phyloP scores from a whole-genome alignment of 192 early-diverging fungal species.

The Helicostylum pulchrum region DNA sequence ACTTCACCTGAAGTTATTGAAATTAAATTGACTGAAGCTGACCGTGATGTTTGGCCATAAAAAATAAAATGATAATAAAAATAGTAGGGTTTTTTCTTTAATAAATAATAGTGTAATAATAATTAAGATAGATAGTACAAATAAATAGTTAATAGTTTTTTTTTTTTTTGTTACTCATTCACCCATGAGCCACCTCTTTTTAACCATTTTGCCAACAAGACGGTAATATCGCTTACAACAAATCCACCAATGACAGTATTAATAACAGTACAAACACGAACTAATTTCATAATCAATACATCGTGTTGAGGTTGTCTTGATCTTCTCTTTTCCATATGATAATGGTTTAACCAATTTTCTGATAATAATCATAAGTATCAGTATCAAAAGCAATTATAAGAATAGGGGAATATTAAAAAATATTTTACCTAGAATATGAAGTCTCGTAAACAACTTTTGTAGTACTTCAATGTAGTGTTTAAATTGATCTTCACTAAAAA shows the following conservation, averaged over 20 bases:
- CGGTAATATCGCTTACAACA: constrained; percentile 31
- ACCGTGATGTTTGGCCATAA: constrained; percentile 29
- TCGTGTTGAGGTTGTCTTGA: constrained; percentile 19
- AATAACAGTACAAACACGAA: constrained; percentile 23
- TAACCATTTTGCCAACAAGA: constrained; percentile 39
- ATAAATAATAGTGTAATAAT: not conserved
- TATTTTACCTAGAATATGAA: constrained; percentile 31
- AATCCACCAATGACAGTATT: constrained; percentile 32
- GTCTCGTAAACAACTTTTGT: constrained; percentile 25
- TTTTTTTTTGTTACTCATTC: constrained; percentile 19
- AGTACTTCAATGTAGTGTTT: constrained; percentile 34
- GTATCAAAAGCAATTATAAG: no score
- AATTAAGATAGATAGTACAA: not conserved
- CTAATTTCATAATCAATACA: constrained; percentile 17
- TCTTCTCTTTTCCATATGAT: not conserved
- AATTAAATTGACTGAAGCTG: constrained; percentile 19
- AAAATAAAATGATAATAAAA: not conserved
- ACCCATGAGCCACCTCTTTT: constrained; percentile 39
- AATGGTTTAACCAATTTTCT: constrained; percentile 37
- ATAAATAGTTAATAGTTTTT: not conserved
- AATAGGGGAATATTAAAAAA: no score
- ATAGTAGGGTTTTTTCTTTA: not conserved
- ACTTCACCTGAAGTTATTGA: constrained; percentile 16
- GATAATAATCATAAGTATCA: not conserved
- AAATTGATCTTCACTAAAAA: constrained; percentile 34